Base-by-base conservation (phyloP, 768 basidiomycete genomes). In the Lactarius pseudohatsudake region DNA sequence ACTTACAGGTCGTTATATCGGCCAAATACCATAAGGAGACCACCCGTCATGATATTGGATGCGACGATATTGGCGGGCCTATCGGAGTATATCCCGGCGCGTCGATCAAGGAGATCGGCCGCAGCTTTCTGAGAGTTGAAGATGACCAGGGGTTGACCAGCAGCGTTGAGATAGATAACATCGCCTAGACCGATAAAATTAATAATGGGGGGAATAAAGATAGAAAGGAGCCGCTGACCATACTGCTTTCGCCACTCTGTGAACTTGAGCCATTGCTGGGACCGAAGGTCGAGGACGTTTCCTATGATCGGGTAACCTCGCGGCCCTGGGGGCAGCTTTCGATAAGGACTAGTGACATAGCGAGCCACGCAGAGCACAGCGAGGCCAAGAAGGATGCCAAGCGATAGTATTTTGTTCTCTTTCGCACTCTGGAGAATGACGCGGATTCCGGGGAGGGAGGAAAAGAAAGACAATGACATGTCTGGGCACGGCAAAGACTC, bases 11-110 rank as follows among this genome's bases (percentile, higher is more conserved):
- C 61, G 26, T 65, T 65, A 26, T 70, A 70, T n/a, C 57, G 57
- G 28, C 61, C 57, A 50, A 70, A 70, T 10, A 62, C 70, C 18
- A 70, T 41, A 13, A 69, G 58, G 22, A 70, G 68, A 16, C 70
- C 70, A 11, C 67, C 68, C 9, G 68, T 69, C 55, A 69, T 61
- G 38, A 70, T 69, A 22, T 70, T 64, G 3, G 68, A 65, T 7
- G 70, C 70, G 22, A 70, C 66, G 41, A 70, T 64, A 38, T 59
- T 59, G 43, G 41, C 53, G 26, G 70, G 66, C 38, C 77, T 58
- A 43, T 72, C 73, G 2, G 76, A 76, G 50, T 77, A 76, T 32
- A 76, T 75, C 10, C 68, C 61, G 13, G 72, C 67, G n/a, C 74
- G 66, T 59, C 71, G 68, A n/a, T 77, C 77, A 4, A 76, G 70